phyloP scores from a whole-genome alignment of 345 rosid species.

The Luvunga scandens region DNA sequence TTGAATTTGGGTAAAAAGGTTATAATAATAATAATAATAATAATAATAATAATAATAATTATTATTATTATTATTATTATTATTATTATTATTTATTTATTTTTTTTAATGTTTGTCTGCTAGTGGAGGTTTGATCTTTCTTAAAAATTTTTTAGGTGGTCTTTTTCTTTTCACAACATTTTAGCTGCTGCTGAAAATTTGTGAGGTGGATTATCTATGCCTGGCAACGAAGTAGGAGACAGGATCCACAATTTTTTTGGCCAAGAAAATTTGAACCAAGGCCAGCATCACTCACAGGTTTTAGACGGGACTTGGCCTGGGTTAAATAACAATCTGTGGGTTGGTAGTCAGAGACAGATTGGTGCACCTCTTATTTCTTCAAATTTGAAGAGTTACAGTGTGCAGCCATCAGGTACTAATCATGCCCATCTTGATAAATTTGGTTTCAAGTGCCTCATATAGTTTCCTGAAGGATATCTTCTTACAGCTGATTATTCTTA shows the following conservation, averaged over 20 bases:
- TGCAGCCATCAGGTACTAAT: conserved; percentile 65
- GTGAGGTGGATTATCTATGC: conserved; percentile 62
- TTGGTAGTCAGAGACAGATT: conserved; percentile 60
- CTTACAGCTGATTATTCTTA: neutral
- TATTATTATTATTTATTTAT: too few relatives aligned
- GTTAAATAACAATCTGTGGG: conserved; percentile 49
- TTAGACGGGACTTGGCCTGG: conserved; percentile 64
- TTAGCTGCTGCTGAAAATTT: conserved; percentile 31
- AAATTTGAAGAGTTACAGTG: conserved; percentile 51
- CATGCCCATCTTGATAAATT: conserved; percentile 1
- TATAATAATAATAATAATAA: too few relatives aligned
- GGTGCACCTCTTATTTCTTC: conserved; percentile 47
- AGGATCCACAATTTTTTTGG: conserved; percentile 85
- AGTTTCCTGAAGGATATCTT: neutral
- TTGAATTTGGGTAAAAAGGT: neutral
- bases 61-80: too few relatives aligned
- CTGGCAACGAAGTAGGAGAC: conserved; percentile 96
- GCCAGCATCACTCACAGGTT: conserved; percentile 60
- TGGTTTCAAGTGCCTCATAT: conserved; percentile 12
- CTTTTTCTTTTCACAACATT: conserved; percentile 23
- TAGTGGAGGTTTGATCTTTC: conserved; percentile 16
- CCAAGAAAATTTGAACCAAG: conserved; percentile 65
- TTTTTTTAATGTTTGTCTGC: neutral
- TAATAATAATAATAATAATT: too few relatives aligned
- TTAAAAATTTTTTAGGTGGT: conserved; percentile 21